These are phyloP conservation scores for Tylopilus rubrobrunneus DNA, from an alignment of 768 basidiomycete species.

Conservation along the genomic window DNA sequence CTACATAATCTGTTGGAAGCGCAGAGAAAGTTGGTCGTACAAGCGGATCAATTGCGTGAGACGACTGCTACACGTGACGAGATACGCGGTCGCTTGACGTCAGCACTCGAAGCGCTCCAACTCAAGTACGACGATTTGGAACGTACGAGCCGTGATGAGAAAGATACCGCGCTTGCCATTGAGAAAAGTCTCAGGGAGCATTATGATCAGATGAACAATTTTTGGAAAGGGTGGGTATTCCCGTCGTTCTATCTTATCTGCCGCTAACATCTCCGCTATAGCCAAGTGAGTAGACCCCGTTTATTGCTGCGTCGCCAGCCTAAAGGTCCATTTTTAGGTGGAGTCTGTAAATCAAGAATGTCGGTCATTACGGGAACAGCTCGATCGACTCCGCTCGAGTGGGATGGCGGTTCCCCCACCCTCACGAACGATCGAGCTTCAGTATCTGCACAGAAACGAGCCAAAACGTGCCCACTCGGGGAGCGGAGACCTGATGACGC, in stretches of 20 bases:
- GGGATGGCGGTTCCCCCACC: constrained; percentile 5
- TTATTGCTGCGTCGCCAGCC: constrained; percentile 2
- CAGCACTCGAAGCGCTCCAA: constrained; percentile 35
- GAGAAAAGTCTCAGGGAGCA: constrained; percentile 55
- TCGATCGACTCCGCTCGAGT: constrained; percentile 19
- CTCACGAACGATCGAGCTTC: constrained; percentile 20
- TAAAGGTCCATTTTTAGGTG: constrained; percentile 14
- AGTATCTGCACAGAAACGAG: constrained; percentile 22
- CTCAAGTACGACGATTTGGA: constrained; percentile 41
- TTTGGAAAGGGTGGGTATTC: constrained; percentile 35
- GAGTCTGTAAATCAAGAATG: constrained; percentile 25
- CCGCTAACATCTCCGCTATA: constrained; percentile 24
- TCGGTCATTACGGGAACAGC: constrained; percentile 27
- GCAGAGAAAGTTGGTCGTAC: constrained; percentile 39
- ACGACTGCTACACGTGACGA: constrained; percentile 32
- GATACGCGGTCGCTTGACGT: constrained; percentile 27
- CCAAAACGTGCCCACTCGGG: constrained; percentile 19
- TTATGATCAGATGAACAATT: constrained; percentile 42
- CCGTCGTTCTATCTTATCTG: constrained; percentile 5
- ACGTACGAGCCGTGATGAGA: constrained; percentile 43
- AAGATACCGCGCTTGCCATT: constrained; percentile 45
- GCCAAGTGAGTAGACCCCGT: constrained; percentile 31
- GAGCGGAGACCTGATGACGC: constrained; percentile 14
- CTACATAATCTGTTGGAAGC: constrained; percentile 49
- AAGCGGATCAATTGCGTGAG: constrained; percentile 30